phyloP scores from a whole-genome alignment of 2,329 filamentous ascomycete species.

The Onygena corvina region DNA sequence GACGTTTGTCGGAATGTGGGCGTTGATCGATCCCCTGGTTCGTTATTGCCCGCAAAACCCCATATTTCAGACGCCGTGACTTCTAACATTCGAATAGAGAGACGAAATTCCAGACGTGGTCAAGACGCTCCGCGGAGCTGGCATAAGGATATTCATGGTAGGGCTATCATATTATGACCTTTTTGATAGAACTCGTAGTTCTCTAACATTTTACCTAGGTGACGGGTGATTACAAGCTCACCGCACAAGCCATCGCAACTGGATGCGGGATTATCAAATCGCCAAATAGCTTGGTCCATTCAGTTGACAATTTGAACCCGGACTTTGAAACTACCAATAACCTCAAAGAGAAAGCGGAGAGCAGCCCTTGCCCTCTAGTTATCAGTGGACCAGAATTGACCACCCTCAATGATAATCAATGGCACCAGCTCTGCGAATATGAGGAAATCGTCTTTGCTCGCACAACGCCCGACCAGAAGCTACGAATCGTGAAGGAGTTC shows the following conservation, averaged over 20 bases:
- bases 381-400: conserved; percentile 55
- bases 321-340: conserved; percentile 11
- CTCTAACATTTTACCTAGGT: conserved; percentile 34
- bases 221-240: conserved; percentile 65
- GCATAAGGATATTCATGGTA: conserved; percentile 67
- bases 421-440: conserved; percentile 53
- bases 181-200: too few relatives aligned
- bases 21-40: conserved; percentile 46
- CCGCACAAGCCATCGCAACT: conserved; percentile 58
- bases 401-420: conserved; percentile 54
- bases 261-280: conserved; percentile 60
- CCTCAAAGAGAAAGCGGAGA: conserved; percentile 15
- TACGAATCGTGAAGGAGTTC: conserved; percentile 66
- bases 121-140: conserved; percentile 53
- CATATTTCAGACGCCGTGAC: not conserved
- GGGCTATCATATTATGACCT: not conserved
- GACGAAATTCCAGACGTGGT: conserved; percentile 49
- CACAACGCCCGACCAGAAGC: conserved; percentile 67
- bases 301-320: conserved; percentile 42
- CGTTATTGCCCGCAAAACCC: not conserved
- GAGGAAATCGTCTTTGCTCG: conserved; percentile 64
- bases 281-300: conserved; percentile 39
- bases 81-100: conserved; percentile 21
- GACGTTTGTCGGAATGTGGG: conserved; percentile 45
- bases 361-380: conserved; percentile 42